phyloP scores from a whole-genome alignment of 768 basidiomycete species.

The Macrocybe gigantea region DNA sequence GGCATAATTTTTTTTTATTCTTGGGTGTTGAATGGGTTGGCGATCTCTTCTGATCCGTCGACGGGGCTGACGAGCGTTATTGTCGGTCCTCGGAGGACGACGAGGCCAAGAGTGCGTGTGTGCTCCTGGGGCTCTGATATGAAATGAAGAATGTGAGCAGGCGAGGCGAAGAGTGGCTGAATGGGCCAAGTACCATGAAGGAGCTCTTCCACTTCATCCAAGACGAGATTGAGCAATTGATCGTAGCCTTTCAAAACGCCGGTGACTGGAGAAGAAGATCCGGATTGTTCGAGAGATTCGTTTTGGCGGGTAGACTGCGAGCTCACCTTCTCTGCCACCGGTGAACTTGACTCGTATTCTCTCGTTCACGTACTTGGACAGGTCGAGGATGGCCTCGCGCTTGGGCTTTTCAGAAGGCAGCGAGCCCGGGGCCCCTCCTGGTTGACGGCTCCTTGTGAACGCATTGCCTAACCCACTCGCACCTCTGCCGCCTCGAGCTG shows the following conservation, averaged over 20 bases:
- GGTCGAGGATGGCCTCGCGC: constrained; percentile 92
- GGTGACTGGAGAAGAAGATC: constrained; percentile 49
- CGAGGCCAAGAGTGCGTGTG: constrained; percentile 70
- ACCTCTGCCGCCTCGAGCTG: constrained; percentile 41
- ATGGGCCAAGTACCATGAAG: constrained; percentile 45
- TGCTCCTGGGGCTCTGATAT: constrained; percentile 55
- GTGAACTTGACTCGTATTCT: constrained; percentile 94
- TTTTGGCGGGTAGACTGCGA: background rate
- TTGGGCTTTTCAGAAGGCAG: constrained; percentile 68
- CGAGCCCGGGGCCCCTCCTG: constrained; percentile 37
- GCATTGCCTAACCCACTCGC: background rate
- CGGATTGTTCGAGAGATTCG: background rate
- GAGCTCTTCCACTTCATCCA: constrained; percentile 92
- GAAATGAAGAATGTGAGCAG: background rate
- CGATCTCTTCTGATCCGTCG: constrained; percentile 92
- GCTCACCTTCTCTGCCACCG: constrained; percentile 89
- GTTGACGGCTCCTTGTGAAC: constrained; percentile 42
- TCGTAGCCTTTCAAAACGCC: constrained; percentile 95
- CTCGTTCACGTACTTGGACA: constrained; percentile 91
- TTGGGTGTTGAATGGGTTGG: constrained; percentile 78
- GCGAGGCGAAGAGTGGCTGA: constrained; percentile 1
- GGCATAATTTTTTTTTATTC: constrained; percentile 36
- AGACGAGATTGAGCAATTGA: constrained; percentile 92
- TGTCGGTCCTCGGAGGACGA: constrained; percentile 90
- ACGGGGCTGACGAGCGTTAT: constrained; percentile 92